phyloP scores from a whole-genome alignment of 2,329 filamentous ascomycete genomes.

The Didymella keratinophila region DNA sequence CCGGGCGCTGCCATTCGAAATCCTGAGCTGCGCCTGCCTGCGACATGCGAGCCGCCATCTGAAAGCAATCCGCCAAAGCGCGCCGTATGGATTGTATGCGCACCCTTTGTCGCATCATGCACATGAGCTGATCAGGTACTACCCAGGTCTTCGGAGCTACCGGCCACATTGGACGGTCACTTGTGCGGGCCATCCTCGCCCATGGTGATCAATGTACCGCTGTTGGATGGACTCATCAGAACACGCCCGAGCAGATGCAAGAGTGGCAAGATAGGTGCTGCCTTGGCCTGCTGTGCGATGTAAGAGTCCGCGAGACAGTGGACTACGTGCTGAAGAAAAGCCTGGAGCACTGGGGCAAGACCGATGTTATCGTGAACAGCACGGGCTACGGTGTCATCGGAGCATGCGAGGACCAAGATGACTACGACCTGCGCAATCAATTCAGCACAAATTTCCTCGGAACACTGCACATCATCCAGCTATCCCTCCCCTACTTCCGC shows the following conservation, averaged over 20 bases:
- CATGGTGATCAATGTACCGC: conserved; percentile 86
- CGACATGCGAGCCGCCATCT: conserved; percentile 85
- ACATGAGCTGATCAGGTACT: conserved; percentile 13
- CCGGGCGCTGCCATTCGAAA: conserved; percentile 45
- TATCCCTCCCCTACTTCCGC: conserved; percentile 87
- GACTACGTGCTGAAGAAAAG: conserved; percentile 72
- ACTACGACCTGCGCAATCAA: conserved; percentile 91
- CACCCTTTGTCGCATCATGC: neutral
- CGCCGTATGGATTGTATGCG: conserved; percentile 85
- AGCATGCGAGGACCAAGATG: conserved; percentile 95
- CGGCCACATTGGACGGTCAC: conserved; percentile 93
- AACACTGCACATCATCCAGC: conserved; percentile 89
- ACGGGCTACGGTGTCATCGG: conserved; percentile 96
- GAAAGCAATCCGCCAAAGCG: conserved; percentile 73
- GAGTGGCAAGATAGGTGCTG: conserved; percentile 72
- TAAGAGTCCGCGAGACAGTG: conserved; percentile 82
- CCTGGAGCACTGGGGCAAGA: conserved; percentile 76
- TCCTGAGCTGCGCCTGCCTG: conserved; percentile 69
- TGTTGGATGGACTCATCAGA: conserved; percentile 84
- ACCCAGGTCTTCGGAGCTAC: conserved; percentile 84
- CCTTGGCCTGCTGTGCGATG: conserved; percentile 86
- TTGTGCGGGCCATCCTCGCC: conserved; percentile 81
- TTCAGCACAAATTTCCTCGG: conserved; percentile 99
- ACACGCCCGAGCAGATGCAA: conserved; percentile 74
- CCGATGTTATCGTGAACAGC: conserved; percentile 90